Percentiles rank a stretch among this genome's conserved stretches.
phyloP scores from a whole-genome alignment of 441 rosid genomes.

The Erysimum cheiri region DNA sequence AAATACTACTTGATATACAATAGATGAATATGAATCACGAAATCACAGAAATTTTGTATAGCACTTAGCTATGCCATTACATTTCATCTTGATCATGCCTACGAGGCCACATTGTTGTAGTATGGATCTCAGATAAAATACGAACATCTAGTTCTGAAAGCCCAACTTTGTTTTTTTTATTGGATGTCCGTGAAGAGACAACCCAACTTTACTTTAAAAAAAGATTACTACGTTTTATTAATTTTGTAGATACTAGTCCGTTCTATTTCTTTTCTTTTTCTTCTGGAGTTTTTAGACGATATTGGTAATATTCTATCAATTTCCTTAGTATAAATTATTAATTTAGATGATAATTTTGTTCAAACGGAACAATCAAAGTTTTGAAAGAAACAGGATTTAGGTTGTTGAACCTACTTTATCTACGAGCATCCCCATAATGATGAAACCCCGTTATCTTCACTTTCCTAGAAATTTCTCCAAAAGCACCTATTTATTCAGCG shows the following conservation, averaged over 20 bases:
- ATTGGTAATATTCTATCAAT: neutral
- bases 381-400: neutral
- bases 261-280: neutral
- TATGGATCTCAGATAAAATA: neutral
- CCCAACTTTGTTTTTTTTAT: neutral
- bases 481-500: conserved; percentile 1
- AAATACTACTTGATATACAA: neutral
- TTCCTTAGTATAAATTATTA: neutral
- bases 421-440: conserved; percentile 22
- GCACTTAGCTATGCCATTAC: neutral
- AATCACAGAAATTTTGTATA: too few species aligned
- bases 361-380: neutral
- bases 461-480: conserved; percentile 35
- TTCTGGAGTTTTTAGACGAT: neutral
- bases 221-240: neutral
- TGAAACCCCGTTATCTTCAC: conserved; percentile 5
- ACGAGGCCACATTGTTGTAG: neutral
- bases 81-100: neutral
- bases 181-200: neutral
- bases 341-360: neutral
- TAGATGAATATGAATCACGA: too few species aligned
- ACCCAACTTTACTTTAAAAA: neutral
- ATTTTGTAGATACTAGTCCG: neutral
- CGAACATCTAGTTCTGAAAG: neutral
- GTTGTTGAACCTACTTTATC: conserved; percentile 31